A percentile compares a stretch with the other conserved stretches of the same genome.
phyloP scores from a whole-genome alignment of 768 basidiomycete genomes.

The Russula emetica region DNA sequence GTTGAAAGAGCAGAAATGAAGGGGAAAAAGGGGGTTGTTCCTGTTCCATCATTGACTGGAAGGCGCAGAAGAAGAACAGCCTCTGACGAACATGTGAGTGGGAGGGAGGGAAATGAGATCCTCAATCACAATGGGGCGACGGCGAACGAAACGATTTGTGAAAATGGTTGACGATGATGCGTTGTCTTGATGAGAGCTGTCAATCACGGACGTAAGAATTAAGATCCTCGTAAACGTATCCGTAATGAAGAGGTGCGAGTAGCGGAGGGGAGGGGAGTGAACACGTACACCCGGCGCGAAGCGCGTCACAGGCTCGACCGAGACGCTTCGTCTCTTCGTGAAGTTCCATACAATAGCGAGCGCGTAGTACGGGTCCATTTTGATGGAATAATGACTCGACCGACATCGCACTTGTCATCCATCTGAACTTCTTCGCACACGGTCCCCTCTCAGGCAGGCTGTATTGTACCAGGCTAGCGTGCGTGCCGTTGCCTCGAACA shows the following conservation, averaged over 20 bases:
- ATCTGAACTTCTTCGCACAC: not conserved
- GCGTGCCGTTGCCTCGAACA: conserved; percentile 1
- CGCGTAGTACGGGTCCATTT: too few relatives aligned
- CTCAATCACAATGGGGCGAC: not conserved
- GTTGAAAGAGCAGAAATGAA: not conserved
- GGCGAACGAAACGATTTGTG: not conserved
- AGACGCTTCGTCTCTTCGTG: not conserved
- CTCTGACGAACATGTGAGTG: conserved; percentile 12
- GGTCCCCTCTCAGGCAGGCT: not conserved
- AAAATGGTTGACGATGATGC: not conserved
- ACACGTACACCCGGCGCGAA: conserved; percentile 17
- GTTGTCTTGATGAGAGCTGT: conserved; percentile 1
- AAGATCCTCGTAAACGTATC: conserved; percentile 10
- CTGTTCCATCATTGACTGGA: conserved; percentile 19
- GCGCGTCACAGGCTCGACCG: too few relatives aligned
- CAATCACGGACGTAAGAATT: conserved; percentile 17
- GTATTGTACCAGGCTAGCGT: not conserved
- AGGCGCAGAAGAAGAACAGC: conserved; percentile 2
- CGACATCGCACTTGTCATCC: not conserved
- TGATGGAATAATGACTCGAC: not conserved
- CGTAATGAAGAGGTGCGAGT: not conserved
- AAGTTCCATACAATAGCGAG: too few relatives aligned
- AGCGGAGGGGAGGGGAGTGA: conserved; percentile 6
- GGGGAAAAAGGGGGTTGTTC: not conserved
- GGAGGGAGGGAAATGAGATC: not conserved